Base-by-base conservation (phyloP, 208 protist species). In the Crithidia sp. region DNA sequence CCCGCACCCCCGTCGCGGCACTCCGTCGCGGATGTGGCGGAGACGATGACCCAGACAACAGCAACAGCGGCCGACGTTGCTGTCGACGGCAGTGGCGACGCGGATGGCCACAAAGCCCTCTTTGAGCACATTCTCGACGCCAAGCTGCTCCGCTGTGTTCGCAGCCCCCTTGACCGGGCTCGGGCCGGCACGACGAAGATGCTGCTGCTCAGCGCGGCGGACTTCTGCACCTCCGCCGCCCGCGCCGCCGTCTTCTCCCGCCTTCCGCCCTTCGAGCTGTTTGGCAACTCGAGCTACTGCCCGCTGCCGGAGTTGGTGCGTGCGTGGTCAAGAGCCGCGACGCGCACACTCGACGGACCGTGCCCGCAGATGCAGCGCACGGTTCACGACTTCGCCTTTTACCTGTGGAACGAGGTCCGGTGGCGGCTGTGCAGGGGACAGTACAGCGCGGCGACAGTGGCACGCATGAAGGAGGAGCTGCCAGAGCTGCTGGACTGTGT, bases 261-360 rank as follows among this genome's bases (percentile, higher is more conserved):
- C 44, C 47, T 80, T 19, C 90, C 90, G 43, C 50, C 86, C 16
- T 93, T 85, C 67, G 65, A 85, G 45, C 54, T 93, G 14, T 81
- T 95, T 14, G 90, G 90, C 19, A 75, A 71, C 39, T 76, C 71
- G 8, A 86, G 92, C 58, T 76, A 81, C 50, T 90, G 79, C 28
- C 86, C 90, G 17, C 65, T 95, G 44, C 67, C 71, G 58, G 82
- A 90, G 41, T 72, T 95, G 59, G 63, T 93, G 12, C 52, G 76
- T 16, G 67, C 69, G 19, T 95, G 90, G 88, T 52, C 67, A 5
- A 19, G 74, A 6, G 88, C 53, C 14, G 66, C 54, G 5, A 61
- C 43, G 41, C 40, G 67, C 57, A 73, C 16, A 17, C 4, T 55
- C 47, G 41, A 43, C 13, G 19, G 28, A 28, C 28, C 28, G 28